Evolutionary conservation across 169 alveolate species (phyloP).

Genomic region (Cryptosporidium meleagridis): DNA sequence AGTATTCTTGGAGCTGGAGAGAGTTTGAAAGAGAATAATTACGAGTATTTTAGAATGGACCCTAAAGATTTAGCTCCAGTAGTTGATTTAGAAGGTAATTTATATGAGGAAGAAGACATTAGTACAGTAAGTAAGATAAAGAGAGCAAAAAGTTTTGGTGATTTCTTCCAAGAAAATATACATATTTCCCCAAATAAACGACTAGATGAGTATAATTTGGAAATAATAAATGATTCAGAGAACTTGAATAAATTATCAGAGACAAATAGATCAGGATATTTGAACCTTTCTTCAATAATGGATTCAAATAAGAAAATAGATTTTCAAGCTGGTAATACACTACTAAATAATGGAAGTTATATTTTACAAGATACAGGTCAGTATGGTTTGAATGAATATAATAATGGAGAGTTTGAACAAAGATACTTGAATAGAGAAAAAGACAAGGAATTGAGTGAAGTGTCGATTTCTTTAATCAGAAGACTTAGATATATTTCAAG

Average conservation of each 20-base stretch:
- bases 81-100: not conserved
- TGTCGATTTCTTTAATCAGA: constrained; percentile 15
- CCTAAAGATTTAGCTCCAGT: not conserved
- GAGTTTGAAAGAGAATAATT: not conserved
- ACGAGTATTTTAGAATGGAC: constrained; percentile 11
- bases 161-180: constrained; percentile 47
- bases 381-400: not conserved
- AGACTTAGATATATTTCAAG: constrained; percentile 21
- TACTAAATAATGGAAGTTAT: not conserved
- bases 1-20: constrained; percentile 44
- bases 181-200: constrained; percentile 39
- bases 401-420: not conserved
- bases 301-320: not conserved
- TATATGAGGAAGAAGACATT: not conserved
- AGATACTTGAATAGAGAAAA: not conserved
- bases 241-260: not conserved
- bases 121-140: constrained; percentile 3
- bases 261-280: not conserved
- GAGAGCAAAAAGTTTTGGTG: constrained; percentile 49
- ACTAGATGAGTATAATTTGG: not conserved
- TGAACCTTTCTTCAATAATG: constrained; percentile 4
- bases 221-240: not conserved
- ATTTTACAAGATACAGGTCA: not conserved
- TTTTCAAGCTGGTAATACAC: not conserved
- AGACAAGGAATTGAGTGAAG: constrained; percentile 2